Evolutionary conservation across 129 eudicot genomes (phyloP), one percentile per base, ranked within the genome.

Genomic region (Dittrichia graveolens): DNA sequence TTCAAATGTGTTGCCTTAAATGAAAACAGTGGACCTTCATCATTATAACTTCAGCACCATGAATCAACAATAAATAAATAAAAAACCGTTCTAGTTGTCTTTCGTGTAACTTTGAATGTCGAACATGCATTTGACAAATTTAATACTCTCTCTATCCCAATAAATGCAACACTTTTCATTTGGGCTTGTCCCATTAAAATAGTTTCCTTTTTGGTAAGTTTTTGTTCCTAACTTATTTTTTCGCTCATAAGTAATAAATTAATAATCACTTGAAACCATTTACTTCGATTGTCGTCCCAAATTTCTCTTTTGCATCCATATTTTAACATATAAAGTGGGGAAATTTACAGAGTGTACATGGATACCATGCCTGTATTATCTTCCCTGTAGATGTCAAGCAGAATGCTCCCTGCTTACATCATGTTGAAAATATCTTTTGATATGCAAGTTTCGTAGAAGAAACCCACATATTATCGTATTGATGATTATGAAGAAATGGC

Each of bases 381-480:
- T 60, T 15, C 48, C n/a, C 49, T 61, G 46, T 45, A 59, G 67
- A 46, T 59, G 35, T 34, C 68, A 45, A 56, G 40, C 18, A 4
- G 14, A 19, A 18, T 65, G 54, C 41, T 65, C 8, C 6, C 34
- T 52, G 41, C 31, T 24, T 24, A 13, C 54, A 41, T 42, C 56
- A 4, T 71, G 13, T 56, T 39, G 9, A 24, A 13, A 45, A 10
- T 56, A 14, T 16, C 34, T 5, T 58, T 41, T 54, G 39, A 15
- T 63, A 13, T 39, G 3, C 8, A 56, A 31, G 75, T 42, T 71
- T 46, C 31, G 2, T 24, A 24, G 31, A 2, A 24, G 31, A 24
- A 24, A 24, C 31, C 31, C 31, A 24, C 31, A 24, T 24, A 24
- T 24, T 24, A 2, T 24, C 31, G 31, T 24, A 24, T 24, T 24